Evolutionary conservation across 2,329 filamentous ascomycete genomes (phyloP), one percentile per base, ranked within the genome.

Genomic region (Beauveria rudraprayagi): DNA sequence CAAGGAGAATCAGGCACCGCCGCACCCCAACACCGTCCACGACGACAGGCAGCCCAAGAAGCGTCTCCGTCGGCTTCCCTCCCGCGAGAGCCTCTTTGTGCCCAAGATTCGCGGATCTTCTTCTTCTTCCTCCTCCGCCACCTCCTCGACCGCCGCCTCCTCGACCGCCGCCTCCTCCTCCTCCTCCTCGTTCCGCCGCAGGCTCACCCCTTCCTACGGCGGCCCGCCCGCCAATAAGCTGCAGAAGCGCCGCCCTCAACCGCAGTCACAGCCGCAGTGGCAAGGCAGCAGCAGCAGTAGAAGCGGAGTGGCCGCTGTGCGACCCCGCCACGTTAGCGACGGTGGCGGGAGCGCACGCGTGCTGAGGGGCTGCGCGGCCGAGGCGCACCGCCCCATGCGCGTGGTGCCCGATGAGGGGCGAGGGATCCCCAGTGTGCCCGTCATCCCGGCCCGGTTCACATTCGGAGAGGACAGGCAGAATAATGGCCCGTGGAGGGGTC

Each of bases 21-120:
- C 64, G 64, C 68, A 63, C 41, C 63, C 60, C 54, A 67, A 69
- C 51, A 76, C 75, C 64, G 72, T 77, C 24, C 73, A 75, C 61
- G 47, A 44, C 24, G 55, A 66, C 14, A 66, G 64, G 9, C 70
- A 70, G 11, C 71, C 71, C 16, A 72, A 71, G 64, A 83, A 83
- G 75, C 83, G 82, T 69, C 72, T 84, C 54, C 79, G 83, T 60
- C 80, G 81, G 71, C 79, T 76, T 8, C 72, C 77, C 60, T 76
- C 77, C n/a, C 72, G 76, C 11, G 72, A 79, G 63, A 74, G 81
- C 63, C 64, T 73, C 58, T 60, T 70, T 56, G 61, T 70, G 14
- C 70, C 72, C 37, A 70, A 70, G 40, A 64, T 77, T 30, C 71
- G 73, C 44, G 69, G 64, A 62, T 67, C 64, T 30, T 65, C 66